Conservation (phyloP, 164 flowering plant species). For the Vitis riparia region DNA sequence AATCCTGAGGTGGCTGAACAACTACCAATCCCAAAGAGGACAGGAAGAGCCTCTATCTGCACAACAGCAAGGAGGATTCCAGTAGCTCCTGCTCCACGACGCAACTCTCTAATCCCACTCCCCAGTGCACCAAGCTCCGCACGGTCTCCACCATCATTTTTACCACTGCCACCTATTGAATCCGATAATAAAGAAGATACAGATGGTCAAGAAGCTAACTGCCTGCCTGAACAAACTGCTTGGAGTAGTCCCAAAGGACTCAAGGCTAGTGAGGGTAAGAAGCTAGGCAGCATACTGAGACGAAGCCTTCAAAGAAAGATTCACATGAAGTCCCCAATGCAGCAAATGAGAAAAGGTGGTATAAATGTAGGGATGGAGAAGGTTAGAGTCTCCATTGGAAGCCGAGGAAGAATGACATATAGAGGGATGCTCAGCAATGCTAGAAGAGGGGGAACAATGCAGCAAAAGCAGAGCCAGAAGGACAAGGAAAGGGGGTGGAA, state of each 20-base stretch:
- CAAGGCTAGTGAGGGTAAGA: slow-evolving; percentile 41
- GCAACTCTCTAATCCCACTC: slow-evolving; percentile 76
- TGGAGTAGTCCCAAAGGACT: slow-evolving; percentile 44
- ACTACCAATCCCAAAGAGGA: slow-evolving; percentile 36
- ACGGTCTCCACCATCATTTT: slow-evolving; percentile 20
- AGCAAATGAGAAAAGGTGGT: slow-evolving; percentile 49
- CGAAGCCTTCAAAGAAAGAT: slow-evolving; percentile 74
- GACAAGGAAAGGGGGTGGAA: slow-evolving; percentile 89
- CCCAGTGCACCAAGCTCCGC: slow-evolving; percentile 28
- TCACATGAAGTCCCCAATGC: slow-evolving; percentile 54
- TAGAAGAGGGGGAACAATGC: slow-evolving; percentile 31
- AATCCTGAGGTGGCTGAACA: slow-evolving; percentile 49
- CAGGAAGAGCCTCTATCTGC: slow-evolving; percentile 74
- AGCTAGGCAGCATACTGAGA: slow-evolving; percentile 52
- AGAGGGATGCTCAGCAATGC: slow-evolving; percentile 53
- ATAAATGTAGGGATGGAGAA: slow-evolving; percentile 67
- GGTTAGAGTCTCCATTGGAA: slow-evolving; percentile 71
- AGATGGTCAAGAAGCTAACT: slow-evolving; percentile 27
- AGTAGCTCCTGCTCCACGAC: slow-evolving; percentile 48
- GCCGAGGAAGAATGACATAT: slow-evolving; percentile 62
- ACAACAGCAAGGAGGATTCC: slow-evolving; percentile 36
- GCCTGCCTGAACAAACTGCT: slow-evolving; percentile 36
- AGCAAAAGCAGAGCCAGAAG: slow-evolving; percentile 40
- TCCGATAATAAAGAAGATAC: slow-evolving; percentile 29
- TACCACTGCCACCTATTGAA: slow-evolving; percentile 28